Evolutionary conservation across 257 asterid genomes (phyloP), one percentile per base, ranked within the genome.

Genomic region (Lithospermum erythrorhizon): DNA sequence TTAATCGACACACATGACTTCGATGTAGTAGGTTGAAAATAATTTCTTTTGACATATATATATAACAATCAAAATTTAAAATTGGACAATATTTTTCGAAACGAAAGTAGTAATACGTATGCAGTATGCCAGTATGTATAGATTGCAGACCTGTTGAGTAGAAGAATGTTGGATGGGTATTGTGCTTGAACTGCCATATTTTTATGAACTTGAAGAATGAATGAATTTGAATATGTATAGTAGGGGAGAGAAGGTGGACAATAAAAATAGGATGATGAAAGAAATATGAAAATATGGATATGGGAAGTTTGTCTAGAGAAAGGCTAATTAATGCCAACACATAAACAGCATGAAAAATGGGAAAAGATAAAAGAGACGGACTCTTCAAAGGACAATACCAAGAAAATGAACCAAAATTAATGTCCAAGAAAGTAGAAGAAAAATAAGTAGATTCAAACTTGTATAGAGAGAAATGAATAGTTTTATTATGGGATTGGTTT

Each of bases 171-270:
- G 24, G 84, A 79, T 9, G 82, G 72, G 53, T 79, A 73, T 61
- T 70, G 84, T 73, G 82, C 84, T 76, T 79, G 84, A 68, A 79
- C 79, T 17, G 82, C 82, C 84, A 79, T 79, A 25, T 29, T 20
- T 19, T 10, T 22, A 23, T 23, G 21, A 9, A 27, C 5, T 22
- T 56, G 23, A 19, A 22, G 15, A 53, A 53, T 9, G 23, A 53
- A 53, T 53, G 24, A 41, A 18, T 54, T 3, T 54, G 58, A 54
- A 18, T 55, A 19, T 21, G 41, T 16, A 56, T 22, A 56, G 25
- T 16, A 18, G 14, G 25, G 18, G 57, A 9, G 13, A 52, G 56
- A 52, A 52, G 19, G 56, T 52, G 56, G 4, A 6, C 3, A 21
- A 25, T 19, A 35, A 37, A 47, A 67, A 20, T 20, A 5, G 18